Conservation (phyloP, 768 basidiomycete species). For the Phaeotremella skinneri region DNA sequence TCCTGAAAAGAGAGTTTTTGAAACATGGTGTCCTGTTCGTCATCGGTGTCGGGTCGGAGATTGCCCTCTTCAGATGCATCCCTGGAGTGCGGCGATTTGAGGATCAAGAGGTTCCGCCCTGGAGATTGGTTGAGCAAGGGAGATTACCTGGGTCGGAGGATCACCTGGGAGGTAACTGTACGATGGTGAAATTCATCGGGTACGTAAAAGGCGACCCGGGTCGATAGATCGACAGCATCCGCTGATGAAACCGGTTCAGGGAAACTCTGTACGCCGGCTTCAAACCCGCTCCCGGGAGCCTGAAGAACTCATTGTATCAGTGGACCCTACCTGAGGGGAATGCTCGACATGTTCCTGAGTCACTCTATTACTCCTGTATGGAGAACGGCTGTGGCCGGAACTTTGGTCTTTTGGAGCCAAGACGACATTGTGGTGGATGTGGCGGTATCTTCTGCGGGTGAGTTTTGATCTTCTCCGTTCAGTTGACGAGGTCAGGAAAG, state of each 20-base stretch:
- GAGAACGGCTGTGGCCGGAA: conserved; percentile 40
- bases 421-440: conserved; percentile 50
- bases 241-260: conserved; percentile 21
- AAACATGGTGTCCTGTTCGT: conserved; percentile 74
- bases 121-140: conserved; percentile 65
- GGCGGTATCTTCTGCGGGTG: conserved; percentile 48
- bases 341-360: conserved; percentile 48
- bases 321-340: conserved; percentile 51
- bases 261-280: conserved; percentile 49
- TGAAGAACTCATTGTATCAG: conserved; percentile 42
- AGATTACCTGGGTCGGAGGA: conserved; percentile 57
- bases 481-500: neutral
- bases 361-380: conserved; percentile 41
- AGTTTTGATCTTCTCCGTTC: conserved; percentile 5
- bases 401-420: conserved; percentile 50
- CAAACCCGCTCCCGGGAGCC: conserved; percentile 15
- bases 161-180: conserved; percentile 60
- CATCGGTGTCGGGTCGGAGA: conserved; percentile 70
- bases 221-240: too few relatives aligned
- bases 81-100: conserved; percentile 64
- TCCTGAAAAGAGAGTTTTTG: conserved; percentile 85
- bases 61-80: conserved; percentile 80
- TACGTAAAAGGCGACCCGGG: conserved; percentile 46
- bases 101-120: conserved; percentile 61
- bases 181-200: conserved; percentile 80